Percentiles rank a stretch among this genome's conserved stretches.
These are phyloP conservation scores for Sphagnum magellanicum DNA, from an alignment of 228 moss, liverwort and hornwort species.

Conservation along the genomic window DNA sequence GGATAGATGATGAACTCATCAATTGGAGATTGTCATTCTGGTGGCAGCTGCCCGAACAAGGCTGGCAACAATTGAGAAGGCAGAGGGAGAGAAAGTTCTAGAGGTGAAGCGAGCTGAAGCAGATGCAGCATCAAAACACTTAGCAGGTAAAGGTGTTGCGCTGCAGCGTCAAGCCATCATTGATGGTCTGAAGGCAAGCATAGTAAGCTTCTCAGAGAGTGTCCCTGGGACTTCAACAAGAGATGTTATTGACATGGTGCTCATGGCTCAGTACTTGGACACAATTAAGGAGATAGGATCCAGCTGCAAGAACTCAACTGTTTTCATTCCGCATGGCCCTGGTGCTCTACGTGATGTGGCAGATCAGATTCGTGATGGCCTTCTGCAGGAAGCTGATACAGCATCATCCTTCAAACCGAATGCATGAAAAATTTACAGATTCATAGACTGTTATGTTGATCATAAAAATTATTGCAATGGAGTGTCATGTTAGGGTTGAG, in stretches of 20 bases:
- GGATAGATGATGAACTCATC: background rate
- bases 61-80: conserved; percentile 74
- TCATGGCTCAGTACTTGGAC: conserved; percentile 88
- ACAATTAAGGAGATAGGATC: conserved; percentile 88
- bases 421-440: too few species aligned
- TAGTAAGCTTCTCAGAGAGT: conserved; percentile 76
- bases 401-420: too few species aligned
- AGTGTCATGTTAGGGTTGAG: too few species aligned
- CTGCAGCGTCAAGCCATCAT: conserved; percentile 92
- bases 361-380: conserved; percentile 81
- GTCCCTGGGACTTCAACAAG: conserved; percentile 81
- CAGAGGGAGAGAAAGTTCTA: conserved; percentile 82
- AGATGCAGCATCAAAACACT: conserved; percentile 78
- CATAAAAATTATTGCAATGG: too few species aligned
- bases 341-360: conserved; percentile 78
- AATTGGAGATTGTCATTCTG: conserved; percentile 1
- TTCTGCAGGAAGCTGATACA: conserved; percentile 48
- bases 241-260: conserved; percentile 91
- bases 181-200: conserved; percentile 84
- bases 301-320: conserved; percentile 74
- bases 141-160: conserved; percentile 81
- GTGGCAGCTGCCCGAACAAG: conserved; percentile 77
- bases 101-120: conserved; percentile 92
- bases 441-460: too few species aligned
- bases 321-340: conserved; percentile 87